Conservation (phyloP, 2,329 filamentous ascomycete genomes). For the Nothophaeocryptopus gaeumannii region DNA sequence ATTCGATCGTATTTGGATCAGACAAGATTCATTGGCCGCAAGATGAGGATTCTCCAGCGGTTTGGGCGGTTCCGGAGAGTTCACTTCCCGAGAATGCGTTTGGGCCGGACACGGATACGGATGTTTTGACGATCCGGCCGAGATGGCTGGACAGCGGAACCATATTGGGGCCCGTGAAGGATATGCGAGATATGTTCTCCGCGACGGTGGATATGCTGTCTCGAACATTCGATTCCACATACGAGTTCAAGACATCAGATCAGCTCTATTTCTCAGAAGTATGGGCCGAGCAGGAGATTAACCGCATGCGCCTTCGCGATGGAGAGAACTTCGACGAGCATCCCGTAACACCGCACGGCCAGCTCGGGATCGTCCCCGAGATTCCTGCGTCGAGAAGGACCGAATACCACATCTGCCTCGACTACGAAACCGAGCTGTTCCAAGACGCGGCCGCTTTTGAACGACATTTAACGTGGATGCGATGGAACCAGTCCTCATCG, state of each 20-base stretch:
- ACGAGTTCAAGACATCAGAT: slow-evolving; percentile 33
- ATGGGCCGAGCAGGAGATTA: slow-evolving; percentile 53
- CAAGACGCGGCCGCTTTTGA: slow-evolving; percentile 24
- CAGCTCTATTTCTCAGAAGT: slow-evolving; percentile 52
- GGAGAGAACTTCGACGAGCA: slow-evolving; percentile 6
- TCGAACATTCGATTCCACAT: slow-evolving; percentile 20
- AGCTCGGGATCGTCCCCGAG: slow-evolving; percentile 13
- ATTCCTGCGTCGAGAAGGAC: slow-evolving; percentile 18
- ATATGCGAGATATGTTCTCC: slow-evolving; percentile 31
- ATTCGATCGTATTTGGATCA: slow-evolving; percentile 32
- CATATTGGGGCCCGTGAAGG: slow-evolving; percentile 43
- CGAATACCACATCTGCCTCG: slow-evolving; percentile 25
- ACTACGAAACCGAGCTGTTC: slow-evolving; percentile 27
- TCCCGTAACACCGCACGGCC: slow-evolving; percentile 4
- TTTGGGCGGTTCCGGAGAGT: slow-evolving; percentile 31
- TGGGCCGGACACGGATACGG: slow-evolving; percentile 37
- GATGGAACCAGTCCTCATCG: slow-evolving; percentile 22
- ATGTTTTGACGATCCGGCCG: slow-evolving; percentile 40
- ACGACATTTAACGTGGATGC: slow-evolving; percentile 23
- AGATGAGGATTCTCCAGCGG: slow-evolving; percentile 23
- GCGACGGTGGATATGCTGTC: slow-evolving; percentile 35
- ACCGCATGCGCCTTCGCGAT: slow-evolving; percentile 22
- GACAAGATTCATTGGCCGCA: slow-evolving; percentile 35
- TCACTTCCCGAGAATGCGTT: slow-evolving; percentile 21
- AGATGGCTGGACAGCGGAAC: slow-evolving; percentile 41